Base-by-base conservation (phyloP, 352 stramenopile genomes). In the Phytophthora brassicae region DNA sequence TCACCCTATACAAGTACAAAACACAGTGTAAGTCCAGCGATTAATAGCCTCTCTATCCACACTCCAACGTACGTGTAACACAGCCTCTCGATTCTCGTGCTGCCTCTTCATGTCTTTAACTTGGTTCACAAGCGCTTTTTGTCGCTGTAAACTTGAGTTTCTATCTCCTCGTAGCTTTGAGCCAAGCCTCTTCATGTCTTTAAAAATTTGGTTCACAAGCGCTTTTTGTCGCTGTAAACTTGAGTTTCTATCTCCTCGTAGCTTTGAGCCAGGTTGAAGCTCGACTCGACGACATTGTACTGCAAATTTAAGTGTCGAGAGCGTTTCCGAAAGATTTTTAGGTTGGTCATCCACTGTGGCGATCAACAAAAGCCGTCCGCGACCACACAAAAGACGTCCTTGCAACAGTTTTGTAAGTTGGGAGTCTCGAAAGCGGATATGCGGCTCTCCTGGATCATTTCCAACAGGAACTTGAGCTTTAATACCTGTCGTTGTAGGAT, bases 291-390 rank as follows among this genome's bases (percentile, higher is more conserved):
- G 76, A 45, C 83, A 90, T 58, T 88, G 78, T 1, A 75, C 48
- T n/a, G 83, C 80, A 56, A 92, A 92, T 43, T 92, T 92, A 16
- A 92, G 74, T 16, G 83, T 92, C 17, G 75, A 88, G 7, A 90
- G 57, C 20, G 79, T 92, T 67, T 92, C 83, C 0, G 66, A 70
- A 2, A 90, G 59, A 60, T 90, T 86, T 16, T 58, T 57, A 0
- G 71, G 45, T 22, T 74, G 75, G 45, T 86, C 75, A 26, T 90
- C 80, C 23, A 90, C 69, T 16, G 83, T 89, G 23, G 80, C 80
- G 42, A 92, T 83, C 14, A 92, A 49, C 6, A 92, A 41, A 9
- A 89, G 59, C 0, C 64, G 67, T n/a, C 77, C 74, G 6, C 66
- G 66, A 31, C 68, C 77, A 5, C 66, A 62, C 56, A 86, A 63